Conservation (phyloP, 495 filamentous ascomycete species). For the Echria macrotheca region DNA sequence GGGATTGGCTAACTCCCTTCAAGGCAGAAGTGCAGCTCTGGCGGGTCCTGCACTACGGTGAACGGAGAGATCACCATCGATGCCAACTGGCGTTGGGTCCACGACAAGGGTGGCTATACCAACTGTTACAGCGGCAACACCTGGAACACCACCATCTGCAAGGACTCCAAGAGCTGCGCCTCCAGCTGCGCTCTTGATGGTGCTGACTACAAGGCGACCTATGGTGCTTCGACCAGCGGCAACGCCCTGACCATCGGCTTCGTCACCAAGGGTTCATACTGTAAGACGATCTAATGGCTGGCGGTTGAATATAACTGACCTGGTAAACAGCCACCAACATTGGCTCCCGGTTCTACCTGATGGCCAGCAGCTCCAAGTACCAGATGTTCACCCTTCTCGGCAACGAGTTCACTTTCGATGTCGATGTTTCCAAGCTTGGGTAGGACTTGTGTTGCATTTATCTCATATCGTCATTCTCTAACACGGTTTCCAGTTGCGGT, state of each 20-base stretch:
- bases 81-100: slow-evolving; percentile 47
- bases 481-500: slow-evolving; percentile 34
- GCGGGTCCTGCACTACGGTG: slow-evolving; percentile 40
- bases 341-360: slow-evolving; percentile 50
- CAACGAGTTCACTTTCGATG: slow-evolving; percentile 55
- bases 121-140: slow-evolving; percentile 47
- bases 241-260: slow-evolving; percentile 44
- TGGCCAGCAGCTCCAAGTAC: slow-evolving; percentile 46
- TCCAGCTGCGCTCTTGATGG: slow-evolving; percentile 43
- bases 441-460: slow-evolving; percentile 5
- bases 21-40: slow-evolving; percentile 45
- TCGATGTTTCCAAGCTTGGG: slow-evolving; percentile 43
- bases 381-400: slow-evolving; percentile 48
- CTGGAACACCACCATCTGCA: slow-evolving; percentile 39
- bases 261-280: slow-evolving; percentile 46
- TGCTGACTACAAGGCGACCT: slow-evolving; percentile 41
- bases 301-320: neutral
- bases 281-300: slow-evolving; percentile 10
- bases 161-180: slow-evolving; percentile 34
- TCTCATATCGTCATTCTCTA: no score
- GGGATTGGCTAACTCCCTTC: neutral
- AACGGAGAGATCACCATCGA: slow-evolving; percentile 42
- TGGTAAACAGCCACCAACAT: slow-evolving; percentile 34
- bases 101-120: slow-evolving; percentile 28
- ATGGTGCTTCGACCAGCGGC: slow-evolving; percentile 41